These are phyloP conservation scores for Bipolaris gigantea DNA, from an alignment of 2,329 filamentous ascomycete genomes.

Conservation along the genomic window DNA sequence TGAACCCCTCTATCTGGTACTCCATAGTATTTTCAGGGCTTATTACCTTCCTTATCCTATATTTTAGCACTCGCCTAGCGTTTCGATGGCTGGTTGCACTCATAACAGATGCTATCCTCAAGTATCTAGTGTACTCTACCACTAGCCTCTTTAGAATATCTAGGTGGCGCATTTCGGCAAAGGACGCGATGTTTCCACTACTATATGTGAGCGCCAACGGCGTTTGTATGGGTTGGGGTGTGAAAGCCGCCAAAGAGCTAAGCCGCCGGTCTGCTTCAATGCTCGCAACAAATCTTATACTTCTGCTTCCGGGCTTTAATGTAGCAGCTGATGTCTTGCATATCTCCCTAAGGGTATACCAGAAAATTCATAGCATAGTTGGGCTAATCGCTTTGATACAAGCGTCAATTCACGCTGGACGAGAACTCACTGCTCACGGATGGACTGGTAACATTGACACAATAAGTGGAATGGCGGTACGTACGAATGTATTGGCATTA, in stretches of 20 bases:
- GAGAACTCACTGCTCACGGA: background rate
- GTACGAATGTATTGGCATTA: background rate
- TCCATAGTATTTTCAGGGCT: slow-evolving; percentile 3
- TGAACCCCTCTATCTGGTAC: slow-evolving; percentile 5
- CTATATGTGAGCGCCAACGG: slow-evolving; percentile 10
- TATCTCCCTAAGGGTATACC: slow-evolving; percentile 9
- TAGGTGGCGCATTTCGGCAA: background rate
- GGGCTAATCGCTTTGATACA: slow-evolving; percentile 7
- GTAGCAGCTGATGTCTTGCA: slow-evolving; percentile 10
- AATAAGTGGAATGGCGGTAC: slow-evolving; percentile 1
- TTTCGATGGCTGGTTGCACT: slow-evolving; percentile 6
- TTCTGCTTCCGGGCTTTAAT: slow-evolving; percentile 7
- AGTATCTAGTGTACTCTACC: slow-evolving; percentile 16
- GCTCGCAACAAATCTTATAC: slow-evolving; percentile 14
- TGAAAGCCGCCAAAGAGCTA: slow-evolving; percentile 8
- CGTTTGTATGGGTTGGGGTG: slow-evolving; percentile 7
- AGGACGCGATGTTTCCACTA: background rate
- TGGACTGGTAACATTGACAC: background rate
- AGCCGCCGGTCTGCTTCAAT: slow-evolving; percentile 12
- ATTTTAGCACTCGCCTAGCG: background rate
- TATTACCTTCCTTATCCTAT: slow-evolving; percentile 4
- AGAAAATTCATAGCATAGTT: slow-evolving; percentile 7
- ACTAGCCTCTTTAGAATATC: background rate
- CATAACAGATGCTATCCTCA: slow-evolving; percentile 3
- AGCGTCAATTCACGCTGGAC: slow-evolving; percentile 4